Base-by-base conservation (phyloP, 768 basidiomycete genomes). In the Russula lepida region DNA sequence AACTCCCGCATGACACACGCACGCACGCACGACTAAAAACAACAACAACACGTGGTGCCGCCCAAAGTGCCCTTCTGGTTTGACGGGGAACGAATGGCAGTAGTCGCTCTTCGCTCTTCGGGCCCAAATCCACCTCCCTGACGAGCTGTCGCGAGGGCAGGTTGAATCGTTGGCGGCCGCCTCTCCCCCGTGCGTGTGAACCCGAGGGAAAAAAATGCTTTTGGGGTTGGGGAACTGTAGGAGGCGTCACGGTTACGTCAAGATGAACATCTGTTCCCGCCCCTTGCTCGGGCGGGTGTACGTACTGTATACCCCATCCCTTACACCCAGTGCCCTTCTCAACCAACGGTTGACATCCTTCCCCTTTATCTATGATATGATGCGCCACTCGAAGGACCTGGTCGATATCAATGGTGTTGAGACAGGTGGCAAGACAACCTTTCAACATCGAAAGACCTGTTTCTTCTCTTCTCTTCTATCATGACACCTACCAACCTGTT, bases 241-340 rank as follows among this genome's bases (percentile, higher is more conserved):
- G n/a, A n/a, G n/a, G n/a, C n/a, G n/a, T n/a, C n/a, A n/a, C n/a
- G 32, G 37, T 55, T 55, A 55, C 54, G 54, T 54, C 54, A 54
- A 55, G 19, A 44, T 44, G 54, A 4, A 28, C 12, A 6, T 30
- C 25, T 27, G 17, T 32, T 12, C 32, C 25, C 49, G 25, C 25
- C 54, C 15, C 52, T 9, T n/a, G 23, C 25, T 54, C 8, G 13
- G 32, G 21, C n/a, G 33, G 13, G 50, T 15, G 33, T 25, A 17
- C 51, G 15, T 23, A 27, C 52, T 23, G 3, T 17, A 19, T 23
- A 13, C 23, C 12, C 21, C 51, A 19, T 15, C 33, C 21, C 39
- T 12, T 21, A 9, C 12, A 35, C 33, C 11, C 17, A 41, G n/a
- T 27, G 25, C 3, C 28, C 27, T 54, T n/a, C 37, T 30, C 53